Percentiles rank a stretch among this genome's conserved stretches.
Evolutionary conservation across 306 rosid species (phyloP).

Genomic region (Trifolium pratense): DNA sequence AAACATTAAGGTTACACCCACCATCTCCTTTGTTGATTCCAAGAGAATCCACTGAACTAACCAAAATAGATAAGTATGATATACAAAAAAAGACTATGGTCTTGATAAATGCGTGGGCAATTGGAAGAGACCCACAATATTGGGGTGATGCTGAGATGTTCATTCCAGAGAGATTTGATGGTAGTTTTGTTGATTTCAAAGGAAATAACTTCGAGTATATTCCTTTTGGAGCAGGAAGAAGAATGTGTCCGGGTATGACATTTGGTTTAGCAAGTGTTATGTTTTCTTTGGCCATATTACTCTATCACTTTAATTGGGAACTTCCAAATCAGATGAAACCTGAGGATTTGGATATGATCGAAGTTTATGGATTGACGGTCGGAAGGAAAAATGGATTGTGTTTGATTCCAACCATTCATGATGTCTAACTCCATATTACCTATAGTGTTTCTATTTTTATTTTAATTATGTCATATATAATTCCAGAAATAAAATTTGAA

Average conservation of each 20-base stretch:
- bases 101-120: background rate
- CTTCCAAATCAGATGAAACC: background rate
- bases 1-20: constrained; percentile 1
- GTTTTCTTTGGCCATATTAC: background rate
- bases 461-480: too few relatives aligned
- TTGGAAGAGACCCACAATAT: constrained; percentile 43
- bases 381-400: constrained; percentile 2
- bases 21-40: constrained; percentile 11
- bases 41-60: constrained; percentile 1
- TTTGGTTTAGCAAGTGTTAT: background rate
- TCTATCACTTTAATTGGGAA: constrained; percentile 6
- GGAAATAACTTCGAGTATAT: background rate
- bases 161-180: constrained; percentile 17
- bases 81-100: background rate
- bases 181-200: background rate
- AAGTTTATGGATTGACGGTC: background rate
- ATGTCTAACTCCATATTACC: too few relatives aligned
- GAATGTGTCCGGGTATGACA: constrained; percentile 11
- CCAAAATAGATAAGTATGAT: background rate
- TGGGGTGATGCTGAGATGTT: constrained; percentile 23
- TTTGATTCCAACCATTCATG: background rate
- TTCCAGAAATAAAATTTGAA: too few relatives aligned
- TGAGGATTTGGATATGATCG: constrained; percentile 9
- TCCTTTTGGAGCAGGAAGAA: constrained; percentile 21
- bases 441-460: too few relatives aligned